phyloP scores from a whole-genome alignment of 1,284 basidiomycete genomes.

The Fomitiporia mediterranea region DNA sequence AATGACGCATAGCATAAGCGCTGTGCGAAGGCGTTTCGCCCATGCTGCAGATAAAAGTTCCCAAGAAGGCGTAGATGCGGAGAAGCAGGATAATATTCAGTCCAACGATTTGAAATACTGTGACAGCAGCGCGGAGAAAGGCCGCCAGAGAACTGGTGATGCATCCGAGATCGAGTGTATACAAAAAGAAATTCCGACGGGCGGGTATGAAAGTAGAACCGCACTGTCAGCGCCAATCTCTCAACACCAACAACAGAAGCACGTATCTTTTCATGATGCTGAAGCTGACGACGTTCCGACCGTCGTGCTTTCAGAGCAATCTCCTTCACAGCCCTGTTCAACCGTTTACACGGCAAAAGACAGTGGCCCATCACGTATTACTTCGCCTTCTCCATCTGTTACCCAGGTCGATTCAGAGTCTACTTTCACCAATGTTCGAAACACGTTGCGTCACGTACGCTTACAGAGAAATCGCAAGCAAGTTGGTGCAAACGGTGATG shows the following conservation, averaged over 20 bases:
- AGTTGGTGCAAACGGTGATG: not conserved
- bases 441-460: not conserved
- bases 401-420: constrained; percentile 7
- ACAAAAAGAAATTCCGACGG: not conserved
- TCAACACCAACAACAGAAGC: constrained; percentile 20
- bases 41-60: not conserved
- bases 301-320: constrained; percentile 24
- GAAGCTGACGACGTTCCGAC: constrained; percentile 22
- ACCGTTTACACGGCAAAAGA: constrained; percentile 21
- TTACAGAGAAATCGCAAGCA: not conserved
- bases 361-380: constrained; percentile 22
- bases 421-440: not conserved
- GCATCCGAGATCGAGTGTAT: not conserved
- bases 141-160: not conserved
- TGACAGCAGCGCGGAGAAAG: too few relatives aligned
- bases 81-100: not conserved
- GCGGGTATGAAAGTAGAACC: not conserved
- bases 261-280: constrained; percentile 29
- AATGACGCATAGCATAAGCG: not conserved
- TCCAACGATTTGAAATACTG: too few relatives aligned
- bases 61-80: not conserved
- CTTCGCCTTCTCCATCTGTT: constrained; percentile 27
- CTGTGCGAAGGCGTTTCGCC: not conserved
- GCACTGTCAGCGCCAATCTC: not conserved
- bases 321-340: constrained; percentile 27